A percentile compares a stretch with the other conserved stretches of the same genome.
phyloP scores from a whole-genome alignment of 495 filamentous ascomycete species.

The Podospora pseudopauciseta region DNA sequence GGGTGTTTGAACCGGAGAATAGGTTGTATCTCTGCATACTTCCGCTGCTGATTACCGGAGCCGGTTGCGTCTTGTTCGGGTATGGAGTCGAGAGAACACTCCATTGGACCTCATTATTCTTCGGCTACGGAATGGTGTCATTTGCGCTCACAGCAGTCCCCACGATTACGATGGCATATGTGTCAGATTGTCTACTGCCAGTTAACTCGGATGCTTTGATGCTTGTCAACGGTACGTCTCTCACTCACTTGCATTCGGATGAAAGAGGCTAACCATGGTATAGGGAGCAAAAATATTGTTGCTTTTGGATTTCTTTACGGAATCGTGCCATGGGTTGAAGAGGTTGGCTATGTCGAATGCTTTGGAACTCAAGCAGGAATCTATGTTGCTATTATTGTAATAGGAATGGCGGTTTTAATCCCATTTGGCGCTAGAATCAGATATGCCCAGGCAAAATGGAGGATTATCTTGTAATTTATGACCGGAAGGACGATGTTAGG shows the following conservation, averaged over 20 bases:
- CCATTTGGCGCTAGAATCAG: conserved; percentile 31
- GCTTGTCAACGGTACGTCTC: conserved; percentile 34
- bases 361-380: conserved; percentile 55
- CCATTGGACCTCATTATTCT: conserved; percentile 35
- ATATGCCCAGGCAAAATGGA: conserved; percentile 30
- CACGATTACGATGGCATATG: conserved; percentile 35
- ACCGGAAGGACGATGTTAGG: background rate
- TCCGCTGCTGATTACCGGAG: conserved; percentile 36
- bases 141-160: conserved; percentile 35
- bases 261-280: background rate
- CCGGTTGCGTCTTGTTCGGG: conserved; percentile 39
- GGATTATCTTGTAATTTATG: conserved; percentile 28
- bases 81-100: conserved; percentile 31
- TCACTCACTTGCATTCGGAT: too few relatives aligned
- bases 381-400: conserved; percentile 29
- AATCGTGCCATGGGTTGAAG: conserved; percentile 46
- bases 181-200: conserved; percentile 33
- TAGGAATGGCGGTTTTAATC: conserved; percentile 31
- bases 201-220: conserved; percentile 36
- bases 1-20: conserved; percentile 53
- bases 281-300: conserved; percentile 34
- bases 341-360: conserved; percentile 46
- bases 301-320: conserved; percentile 34
- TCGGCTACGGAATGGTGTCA: conserved; percentile 34
- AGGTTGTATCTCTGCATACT: conserved; percentile 49